A percentile compares a stretch with the other conserved stretches of the same genome.
Conservation (phyloP, 192 early-diverging fungal species). For the Backusella circina region DNA sequence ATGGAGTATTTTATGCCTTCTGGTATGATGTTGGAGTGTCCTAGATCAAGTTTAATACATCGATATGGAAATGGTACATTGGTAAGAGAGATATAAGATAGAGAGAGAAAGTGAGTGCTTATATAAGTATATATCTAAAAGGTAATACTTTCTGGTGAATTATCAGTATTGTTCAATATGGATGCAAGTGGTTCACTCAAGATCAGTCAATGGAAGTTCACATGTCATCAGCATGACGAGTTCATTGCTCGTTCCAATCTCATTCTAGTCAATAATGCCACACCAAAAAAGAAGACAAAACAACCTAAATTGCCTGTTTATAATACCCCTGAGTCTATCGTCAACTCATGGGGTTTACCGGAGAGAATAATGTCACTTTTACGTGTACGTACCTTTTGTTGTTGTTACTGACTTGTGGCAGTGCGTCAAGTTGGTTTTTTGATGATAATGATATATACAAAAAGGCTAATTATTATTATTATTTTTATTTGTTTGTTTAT, state of each 20-base stretch:
- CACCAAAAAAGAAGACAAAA: not conserved
- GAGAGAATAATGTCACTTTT: slow-evolving; percentile 5
- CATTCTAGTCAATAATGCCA: not conserved
- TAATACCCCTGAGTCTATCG: not conserved
- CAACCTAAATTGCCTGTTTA: not conserved
- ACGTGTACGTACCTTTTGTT: slow-evolving; percentile 9
- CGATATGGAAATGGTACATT: slow-evolving; percentile 19
- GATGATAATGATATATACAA: not conserved
- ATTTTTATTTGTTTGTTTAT: not conserved
- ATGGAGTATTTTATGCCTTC: slow-evolving; percentile 16
- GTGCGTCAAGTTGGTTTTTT: not conserved
- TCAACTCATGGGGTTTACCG: slow-evolving; percentile 11
- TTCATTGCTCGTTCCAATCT: slow-evolving; percentile 9
- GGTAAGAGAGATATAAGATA: slow-evolving; percentile 7
- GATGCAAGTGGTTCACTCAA: not conserved
- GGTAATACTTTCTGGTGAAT: slow-evolving; percentile 8
- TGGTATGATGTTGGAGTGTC: slow-evolving; percentile 16
- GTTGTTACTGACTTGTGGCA: too few species aligned
- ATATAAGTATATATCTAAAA: not conserved
- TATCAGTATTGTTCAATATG: slow-evolving; percentile 6
- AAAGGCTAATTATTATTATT: not conserved
- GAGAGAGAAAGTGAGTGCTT: not conserved
- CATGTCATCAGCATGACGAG: slow-evolving; percentile 13
- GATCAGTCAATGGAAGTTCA: slow-evolving; percentile 12
- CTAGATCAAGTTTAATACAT: slow-evolving; percentile 20